A percentile compares a stretch with the other conserved stretches of the same genome.
These are phyloP conservation scores for Pisolithus orientalis DNA, from an alignment of 768 basidiomycete genomes.

Conservation along the genomic window DNA sequence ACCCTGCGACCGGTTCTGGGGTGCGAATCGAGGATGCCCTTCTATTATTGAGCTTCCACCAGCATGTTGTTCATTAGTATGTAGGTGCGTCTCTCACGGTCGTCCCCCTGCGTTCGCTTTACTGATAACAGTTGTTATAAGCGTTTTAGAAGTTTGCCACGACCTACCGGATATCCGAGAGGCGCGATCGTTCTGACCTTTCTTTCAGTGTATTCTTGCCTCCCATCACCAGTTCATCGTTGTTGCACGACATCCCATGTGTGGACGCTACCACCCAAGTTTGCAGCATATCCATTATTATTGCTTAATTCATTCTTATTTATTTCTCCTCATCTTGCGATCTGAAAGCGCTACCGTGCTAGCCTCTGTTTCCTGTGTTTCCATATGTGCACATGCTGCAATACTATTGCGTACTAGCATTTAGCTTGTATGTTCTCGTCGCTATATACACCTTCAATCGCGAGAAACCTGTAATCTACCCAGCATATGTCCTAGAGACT, in stretches of 20 bases:
- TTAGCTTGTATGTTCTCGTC: neutral
- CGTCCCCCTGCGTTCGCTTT: neutral
- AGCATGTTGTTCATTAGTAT: slow-evolving; percentile 49
- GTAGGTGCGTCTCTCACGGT: slow-evolving; percentile 15
- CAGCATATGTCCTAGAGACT: slow-evolving; percentile 13
- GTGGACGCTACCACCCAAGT: neutral
- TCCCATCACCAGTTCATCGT: slow-evolving; percentile 5
- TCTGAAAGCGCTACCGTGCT: slow-evolving; percentile 3
- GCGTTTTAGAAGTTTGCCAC: slow-evolving; percentile 9
- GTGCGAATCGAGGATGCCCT: slow-evolving; percentile 71
- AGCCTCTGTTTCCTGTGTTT: slow-evolving; percentile 9
- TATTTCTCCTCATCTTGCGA: slow-evolving; percentile 4
- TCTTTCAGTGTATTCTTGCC: slow-evolving; percentile 11
- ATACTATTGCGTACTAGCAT: neutral
- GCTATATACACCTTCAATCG: slow-evolving; percentile 1
- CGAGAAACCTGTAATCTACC: slow-evolving; percentile 14
- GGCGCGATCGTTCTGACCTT: slow-evolving; percentile 6
- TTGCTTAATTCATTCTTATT: slow-evolving; percentile 30
- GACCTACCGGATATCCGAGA: neutral
- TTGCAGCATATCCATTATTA: slow-evolving; percentile 30
- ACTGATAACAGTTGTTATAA: slow-evolving; percentile 2
- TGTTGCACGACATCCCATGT: slow-evolving; percentile 7
- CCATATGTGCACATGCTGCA: neutral
- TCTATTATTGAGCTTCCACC: slow-evolving; percentile 68
- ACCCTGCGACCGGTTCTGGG: slow-evolving; percentile 36